Base-by-base conservation (phyloP, 2,329 filamentous ascomycete species). In the Seiridium cupressi region DNA sequence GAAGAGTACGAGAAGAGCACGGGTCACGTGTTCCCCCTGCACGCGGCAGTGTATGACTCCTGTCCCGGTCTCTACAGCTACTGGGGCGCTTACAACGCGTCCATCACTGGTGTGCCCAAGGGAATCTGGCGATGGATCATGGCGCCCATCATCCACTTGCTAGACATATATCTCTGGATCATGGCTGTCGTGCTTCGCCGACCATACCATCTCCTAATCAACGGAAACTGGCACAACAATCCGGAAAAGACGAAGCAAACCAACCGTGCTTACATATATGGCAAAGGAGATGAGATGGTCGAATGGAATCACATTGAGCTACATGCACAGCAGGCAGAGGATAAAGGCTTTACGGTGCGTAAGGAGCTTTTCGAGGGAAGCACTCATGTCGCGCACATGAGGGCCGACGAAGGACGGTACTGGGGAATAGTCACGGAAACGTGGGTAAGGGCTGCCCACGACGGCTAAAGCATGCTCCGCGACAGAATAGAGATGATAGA, bases 191-290 rank as follows among this genome's bases (percentile, higher is more conserved):
- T 63, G 66, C 63, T 66, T 68, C 59, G 72, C 62, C 58, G 72
- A 69, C 62, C 68, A 3, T 62, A 73, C 36, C 71, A 63, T 59
- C 64, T 58, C 5, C 66, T 78, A 7, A 66, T 62, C 58, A 77
- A 76, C 62, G 74, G 68, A 18, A 67, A 69, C 60, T 71, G 72
- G 54, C 72, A 80, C 58, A 80, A 80, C 55, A 68, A 74, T 53
- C 58, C 61, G 6, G 64, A 70, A 42, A 67, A 76, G 53, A 68
- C 65, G 9, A 67, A 65, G 38, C 81, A 84, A 68, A 73, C 72
- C 3, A 71, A 76, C 26, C 74, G 84, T 42, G 72, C 77, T n/a
- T 87, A 86, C 62, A 62, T 86, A 18, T 86, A 84, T 61, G 78
- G 80, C 9, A 72, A 75, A 42, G 75, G 69, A 1, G 84, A 87